These are phyloP conservation scores for Eleusine indica DNA, from an alignment of 176 grass and related monocot genomes.

Conservation along the genomic window DNA sequence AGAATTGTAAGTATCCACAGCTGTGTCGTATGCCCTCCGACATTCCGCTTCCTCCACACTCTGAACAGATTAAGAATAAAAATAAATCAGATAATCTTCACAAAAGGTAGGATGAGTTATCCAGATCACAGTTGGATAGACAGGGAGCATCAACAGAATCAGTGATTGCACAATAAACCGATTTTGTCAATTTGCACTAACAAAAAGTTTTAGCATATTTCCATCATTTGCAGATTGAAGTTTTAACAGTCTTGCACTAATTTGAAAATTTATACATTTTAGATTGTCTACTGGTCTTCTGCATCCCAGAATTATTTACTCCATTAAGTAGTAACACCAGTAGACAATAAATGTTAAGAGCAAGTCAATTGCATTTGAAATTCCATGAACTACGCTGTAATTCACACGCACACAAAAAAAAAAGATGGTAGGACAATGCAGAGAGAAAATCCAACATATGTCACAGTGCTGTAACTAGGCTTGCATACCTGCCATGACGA, in stretches of 20 bases:
- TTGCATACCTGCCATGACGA: constrained; percentile 89
- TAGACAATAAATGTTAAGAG: not conserved
- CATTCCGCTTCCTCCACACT: constrained; percentile 98
- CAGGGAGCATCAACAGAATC: not conserved
- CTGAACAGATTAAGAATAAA: constrained; percentile 43
- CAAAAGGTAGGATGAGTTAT: not conserved
- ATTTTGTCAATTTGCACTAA: not conserved
- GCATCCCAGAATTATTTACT: not conserved
- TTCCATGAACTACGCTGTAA: constrained; percentile 8
- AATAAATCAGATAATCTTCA: constrained; percentile 23
- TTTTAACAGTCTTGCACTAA: not conserved
- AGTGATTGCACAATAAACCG: not conserved
- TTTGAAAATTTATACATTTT: not conserved
- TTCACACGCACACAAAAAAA: too few species aligned
- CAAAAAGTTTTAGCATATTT: not conserved
- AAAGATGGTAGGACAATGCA: not conserved
- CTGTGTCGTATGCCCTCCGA: constrained; percentile 83
- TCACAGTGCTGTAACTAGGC: not conserved
- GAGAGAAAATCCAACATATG: not conserved
- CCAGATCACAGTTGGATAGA: not conserved
- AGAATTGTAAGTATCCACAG: constrained; percentile 73
- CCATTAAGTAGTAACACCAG: constrained; percentile 3
- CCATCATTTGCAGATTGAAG: not conserved
- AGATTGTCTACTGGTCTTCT: not conserved
- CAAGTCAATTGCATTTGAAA: not conserved